Evolutionary conservation across 768 basidiomycete genomes (phyloP).

Genomic region (Boletus vermiculosoides): DNA sequence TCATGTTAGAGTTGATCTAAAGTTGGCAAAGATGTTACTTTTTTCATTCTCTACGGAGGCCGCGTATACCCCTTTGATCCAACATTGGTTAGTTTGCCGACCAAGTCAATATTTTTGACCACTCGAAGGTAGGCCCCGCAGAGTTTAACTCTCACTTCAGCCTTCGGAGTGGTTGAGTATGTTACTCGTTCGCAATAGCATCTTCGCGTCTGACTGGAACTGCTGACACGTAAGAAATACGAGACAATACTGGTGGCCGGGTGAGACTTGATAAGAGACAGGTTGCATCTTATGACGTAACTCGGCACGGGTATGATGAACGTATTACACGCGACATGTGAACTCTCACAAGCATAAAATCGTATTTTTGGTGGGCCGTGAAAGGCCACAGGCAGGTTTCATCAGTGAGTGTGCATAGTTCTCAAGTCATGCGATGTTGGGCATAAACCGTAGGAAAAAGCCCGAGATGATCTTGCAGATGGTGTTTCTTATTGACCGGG

Average conservation of each 20-base stretch:
- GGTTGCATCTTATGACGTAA: background rate
- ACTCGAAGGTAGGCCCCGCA: background rate
- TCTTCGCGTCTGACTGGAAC: background rate
- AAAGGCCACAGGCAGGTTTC: background rate
- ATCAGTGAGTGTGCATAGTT: background rate
- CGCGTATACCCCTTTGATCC: background rate
- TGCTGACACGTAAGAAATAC: background rate
- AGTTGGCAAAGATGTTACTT: background rate
- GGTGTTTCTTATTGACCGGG: too few species aligned
- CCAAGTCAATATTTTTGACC: background rate
- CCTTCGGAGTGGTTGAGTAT: background rate
- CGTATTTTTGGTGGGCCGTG: background rate
- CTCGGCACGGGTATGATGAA: background rate
- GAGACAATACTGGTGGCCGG: too few species aligned
- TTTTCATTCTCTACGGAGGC: background rate
- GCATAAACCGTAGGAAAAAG: too few species aligned
- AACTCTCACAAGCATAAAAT: background rate
- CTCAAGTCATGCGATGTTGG: background rate
- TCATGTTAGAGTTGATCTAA: background rate
- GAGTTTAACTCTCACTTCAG: background rate
- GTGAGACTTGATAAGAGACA: background rate
- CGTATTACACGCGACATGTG: background rate
- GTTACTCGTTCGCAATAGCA: background rate
- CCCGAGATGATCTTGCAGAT: too few species aligned
- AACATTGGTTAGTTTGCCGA: background rate